Base-by-base conservation (phyloP, 768 basidiomycete species). In the Mrakia hoshinonis region DNA sequence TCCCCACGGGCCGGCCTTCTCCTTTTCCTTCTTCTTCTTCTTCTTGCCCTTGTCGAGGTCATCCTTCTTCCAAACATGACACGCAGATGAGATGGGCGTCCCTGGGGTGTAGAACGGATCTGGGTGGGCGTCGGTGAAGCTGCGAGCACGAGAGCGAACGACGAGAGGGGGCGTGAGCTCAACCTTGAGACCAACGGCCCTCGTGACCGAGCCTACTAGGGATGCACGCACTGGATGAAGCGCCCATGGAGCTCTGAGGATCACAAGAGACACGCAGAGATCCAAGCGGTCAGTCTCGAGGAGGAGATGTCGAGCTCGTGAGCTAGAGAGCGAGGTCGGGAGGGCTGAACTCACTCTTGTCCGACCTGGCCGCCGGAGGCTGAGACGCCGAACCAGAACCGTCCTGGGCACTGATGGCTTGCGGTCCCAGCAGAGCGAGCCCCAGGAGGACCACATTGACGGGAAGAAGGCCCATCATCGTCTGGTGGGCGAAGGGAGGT, bases 121-220 rank as follows among this genome's bases (percentile, higher is more conserved):
- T 43, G 90, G 90, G 76, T 92, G 91, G 70, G 91, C 85, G 79
- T 92, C 91, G 26, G 89, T 90, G 74, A 92, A 86, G 76, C 72
- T 73, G 60, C 11, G 38, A 29, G 13, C 13, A 38, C 24, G 46
- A 43, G 20, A 36, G 34, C 29, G 46, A 22, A 2, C 12, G 29
- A 62, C 1, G 6, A 24, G 43, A 22, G n/a, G 34, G 20, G 29
- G 4, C n/a, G 31, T 15, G 36, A 46, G 34, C 22, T 12, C 26
- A 29, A 38, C 22, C 20, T 13, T 20, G 13, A 49, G 51, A 58
- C 15, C 34, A 7, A 22, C 34, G 26, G 49, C 34, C 38, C 7
- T 24, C 9, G n/a, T 24, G 43, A 15, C 13, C 43, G 4, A 31
- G 39, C 18, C 13, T 11, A 36, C 22, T 24, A 54, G 61, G 4